phyloP scores from a whole-genome alignment of 1,284 basidiomycete genomes.

The Puccinia horiana region DNA sequence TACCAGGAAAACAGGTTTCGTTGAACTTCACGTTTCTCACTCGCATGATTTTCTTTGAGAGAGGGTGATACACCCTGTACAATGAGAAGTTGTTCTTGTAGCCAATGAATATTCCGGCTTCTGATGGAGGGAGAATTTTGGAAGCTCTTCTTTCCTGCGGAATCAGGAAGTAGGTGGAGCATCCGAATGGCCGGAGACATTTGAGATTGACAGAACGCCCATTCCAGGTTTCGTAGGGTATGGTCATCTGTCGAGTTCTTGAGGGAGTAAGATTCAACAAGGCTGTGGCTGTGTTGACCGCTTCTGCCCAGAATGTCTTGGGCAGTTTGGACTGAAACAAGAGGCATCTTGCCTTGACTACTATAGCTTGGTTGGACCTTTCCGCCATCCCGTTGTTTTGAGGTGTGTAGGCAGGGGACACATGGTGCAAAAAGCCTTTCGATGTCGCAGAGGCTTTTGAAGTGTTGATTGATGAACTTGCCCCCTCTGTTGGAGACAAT shows the following conservation, averaged over 20 bases:
- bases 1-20: background rate
- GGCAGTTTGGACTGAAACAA: background rate
- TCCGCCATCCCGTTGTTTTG: constrained; percentile 20
- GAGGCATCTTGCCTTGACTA: constrained; percentile 2
- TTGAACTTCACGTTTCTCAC: background rate
- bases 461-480: background rate
- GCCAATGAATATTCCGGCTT: background rate
- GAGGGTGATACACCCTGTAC: background rate
- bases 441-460: background rate
- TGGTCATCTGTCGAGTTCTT: background rate
- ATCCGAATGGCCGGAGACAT: background rate
- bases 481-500: constrained; percentile 22
- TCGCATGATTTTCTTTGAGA: background rate
- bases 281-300: constrained; percentile 6
- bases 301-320: constrained; percentile 9
- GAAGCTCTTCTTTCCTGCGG: background rate
- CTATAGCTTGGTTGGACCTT: background rate
- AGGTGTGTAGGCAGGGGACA: constrained; percentile 6
- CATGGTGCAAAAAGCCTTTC: too few species aligned
- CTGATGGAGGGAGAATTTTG: background rate
- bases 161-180: background rate
- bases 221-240: background rate
- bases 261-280: constrained; percentile 19
- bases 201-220: background rate
- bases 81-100: constrained; percentile 3